phyloP scores from a whole-genome alignment of 2,329 filamentous ascomycete species.

The Fusarium falciforme region DNA sequence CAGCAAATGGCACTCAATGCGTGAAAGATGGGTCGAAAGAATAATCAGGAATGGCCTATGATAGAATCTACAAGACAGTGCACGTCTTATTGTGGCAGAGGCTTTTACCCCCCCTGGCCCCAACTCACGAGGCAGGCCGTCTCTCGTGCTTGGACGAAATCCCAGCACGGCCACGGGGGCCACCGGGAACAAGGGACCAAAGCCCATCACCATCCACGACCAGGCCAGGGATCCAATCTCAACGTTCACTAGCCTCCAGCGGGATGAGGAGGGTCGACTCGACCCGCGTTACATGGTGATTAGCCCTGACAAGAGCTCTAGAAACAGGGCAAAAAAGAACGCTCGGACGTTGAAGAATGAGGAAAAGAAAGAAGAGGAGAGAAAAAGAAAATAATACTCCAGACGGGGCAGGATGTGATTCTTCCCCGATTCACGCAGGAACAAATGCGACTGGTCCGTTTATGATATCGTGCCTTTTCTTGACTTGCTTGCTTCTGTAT shows the following conservation, averaged over 20 bases:
- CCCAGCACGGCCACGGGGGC: neutral
- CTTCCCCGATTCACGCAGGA: neutral
- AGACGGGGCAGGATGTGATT: neutral
- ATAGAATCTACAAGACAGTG: neutral
- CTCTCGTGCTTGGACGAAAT: conserved; percentile 19
- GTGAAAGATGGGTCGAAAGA: neutral
- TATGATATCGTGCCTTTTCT: conserved; percentile 14
- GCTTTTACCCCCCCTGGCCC: neutral
- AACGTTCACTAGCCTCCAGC: conserved; percentile 28
- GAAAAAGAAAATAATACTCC: neutral
- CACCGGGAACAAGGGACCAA: conserved; percentile 16
- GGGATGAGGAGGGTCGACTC: neutral
- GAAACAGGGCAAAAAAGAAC: neutral
- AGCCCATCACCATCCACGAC: neutral
- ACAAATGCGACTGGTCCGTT: neutral
- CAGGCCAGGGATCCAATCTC: conserved; percentile 26
- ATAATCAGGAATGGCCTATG: neutral
- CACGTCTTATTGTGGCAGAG: neutral
- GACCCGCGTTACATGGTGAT: neutral
- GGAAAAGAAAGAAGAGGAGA: neutral
- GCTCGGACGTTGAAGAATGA: neutral
- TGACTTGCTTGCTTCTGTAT: conserved; percentile 1
- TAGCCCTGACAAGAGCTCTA: neutral
- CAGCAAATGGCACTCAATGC: neutral
- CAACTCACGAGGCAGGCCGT: conserved; percentile 22